These are phyloP conservation scores for Phytophthora palmivora DNA, from an alignment of 352 stramenopile species.

Conservation along the genomic window DNA sequence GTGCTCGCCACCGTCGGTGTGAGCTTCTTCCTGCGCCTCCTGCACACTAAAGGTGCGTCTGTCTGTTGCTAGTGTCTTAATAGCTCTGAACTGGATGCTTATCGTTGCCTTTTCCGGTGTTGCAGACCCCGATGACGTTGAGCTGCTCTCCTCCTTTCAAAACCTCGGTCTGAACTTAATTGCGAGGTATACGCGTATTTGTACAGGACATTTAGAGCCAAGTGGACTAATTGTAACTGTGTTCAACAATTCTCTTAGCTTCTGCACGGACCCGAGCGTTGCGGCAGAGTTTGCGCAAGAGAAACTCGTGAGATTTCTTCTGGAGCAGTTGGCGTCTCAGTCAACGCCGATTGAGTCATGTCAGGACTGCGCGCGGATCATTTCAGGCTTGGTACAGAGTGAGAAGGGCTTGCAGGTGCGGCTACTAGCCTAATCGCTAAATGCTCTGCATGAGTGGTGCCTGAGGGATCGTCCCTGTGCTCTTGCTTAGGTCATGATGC, in stretches of 20 bases:
- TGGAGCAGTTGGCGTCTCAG: slow-evolving; percentile 55
- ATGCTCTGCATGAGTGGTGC: slow-evolving; percentile 25
- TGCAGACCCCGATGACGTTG: slow-evolving; percentile 53
- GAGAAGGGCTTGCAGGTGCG: slow-evolving; percentile 57
- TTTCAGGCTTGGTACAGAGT: slow-evolving; percentile 50
- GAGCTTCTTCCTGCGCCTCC: slow-evolving; percentile 80
- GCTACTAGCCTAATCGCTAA: slow-evolving; percentile 17
- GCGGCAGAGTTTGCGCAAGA: slow-evolving; percentile 70
- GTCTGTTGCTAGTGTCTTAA: neutral
- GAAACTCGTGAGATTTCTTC: slow-evolving; percentile 58
- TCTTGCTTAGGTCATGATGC: slow-evolving; percentile 50
- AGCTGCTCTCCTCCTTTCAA: slow-evolving; percentile 75
- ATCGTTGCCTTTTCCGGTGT: slow-evolving; percentile 4
- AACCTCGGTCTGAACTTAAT: slow-evolving; percentile 83
- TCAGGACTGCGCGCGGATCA: slow-evolving; percentile 62
- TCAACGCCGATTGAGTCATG: slow-evolving; percentile 34
- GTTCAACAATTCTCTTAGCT: slow-evolving; percentile 43
- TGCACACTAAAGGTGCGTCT: slow-evolving; percentile 71
- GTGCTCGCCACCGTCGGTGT: slow-evolving; percentile 71
- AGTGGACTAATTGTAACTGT: slow-evolving; percentile 7
- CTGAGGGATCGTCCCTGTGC: slow-evolving; percentile 29
- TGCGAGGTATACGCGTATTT: slow-evolving; percentile 51
- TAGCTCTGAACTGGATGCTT: neutral
- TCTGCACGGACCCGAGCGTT: slow-evolving; percentile 62
- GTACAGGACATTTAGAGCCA: neutral